phyloP scores from a whole-genome alignment of 2,329 filamentous ascomycete genomes.

The Epicoccum sorghinum region DNA sequence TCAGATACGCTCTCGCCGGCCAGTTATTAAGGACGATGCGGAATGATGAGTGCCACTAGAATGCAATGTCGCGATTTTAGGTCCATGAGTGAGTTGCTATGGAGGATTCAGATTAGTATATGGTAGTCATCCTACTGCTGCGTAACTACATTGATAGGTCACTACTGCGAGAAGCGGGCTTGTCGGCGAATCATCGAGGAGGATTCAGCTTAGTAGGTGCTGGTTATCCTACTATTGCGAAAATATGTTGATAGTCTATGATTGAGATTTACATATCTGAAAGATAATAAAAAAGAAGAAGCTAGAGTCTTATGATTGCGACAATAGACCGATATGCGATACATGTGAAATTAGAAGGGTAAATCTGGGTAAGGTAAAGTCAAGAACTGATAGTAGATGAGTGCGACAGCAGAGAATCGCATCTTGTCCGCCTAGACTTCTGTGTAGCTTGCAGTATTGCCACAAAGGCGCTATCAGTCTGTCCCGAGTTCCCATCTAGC shows the following conservation, averaged over 20 bases:
- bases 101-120: too few relatives aligned
- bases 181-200: background rate
- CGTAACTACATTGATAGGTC: too few relatives aligned
- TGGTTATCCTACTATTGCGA: too few relatives aligned
- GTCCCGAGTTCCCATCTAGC: background rate
- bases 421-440: background rate
- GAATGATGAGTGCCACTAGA: background rate
- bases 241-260: too few relatives aligned
- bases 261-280: too few relatives aligned
- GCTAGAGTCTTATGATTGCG: too few relatives aligned
- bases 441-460: background rate
- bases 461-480: conserved; percentile 3
- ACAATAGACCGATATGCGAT: background rate
- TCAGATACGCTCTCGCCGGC: background rate
- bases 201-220: too few relatives aligned
- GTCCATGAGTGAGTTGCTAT: too few relatives aligned
- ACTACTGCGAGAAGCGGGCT: too few relatives aligned
- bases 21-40: background rate
- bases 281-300: too few relatives aligned
- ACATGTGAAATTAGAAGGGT: background rate
- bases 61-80: background rate
- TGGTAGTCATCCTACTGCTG: too few relatives aligned
- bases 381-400: background rate
- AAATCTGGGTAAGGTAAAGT: background rate
- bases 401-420: background rate